These are phyloP conservation scores for Plantago coronopus DNA, from an alignment of 305 asterid genomes.

Conservation along the genomic window DNA sequence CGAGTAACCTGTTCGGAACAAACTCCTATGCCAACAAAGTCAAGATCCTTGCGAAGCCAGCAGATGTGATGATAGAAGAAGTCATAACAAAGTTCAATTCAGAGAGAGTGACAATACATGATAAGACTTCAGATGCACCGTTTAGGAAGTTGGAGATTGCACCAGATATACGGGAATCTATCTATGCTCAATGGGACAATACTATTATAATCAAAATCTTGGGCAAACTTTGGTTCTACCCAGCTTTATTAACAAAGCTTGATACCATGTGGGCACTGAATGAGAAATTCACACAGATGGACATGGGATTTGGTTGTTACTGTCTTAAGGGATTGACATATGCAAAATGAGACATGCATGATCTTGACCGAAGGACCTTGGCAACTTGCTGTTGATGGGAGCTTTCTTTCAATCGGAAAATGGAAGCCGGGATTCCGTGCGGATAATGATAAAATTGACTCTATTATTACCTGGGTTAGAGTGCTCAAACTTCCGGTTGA, in stretches of 20 bases:
- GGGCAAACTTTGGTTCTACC: not conserved
- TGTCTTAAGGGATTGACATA: not conserved
- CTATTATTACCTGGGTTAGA: not conserved
- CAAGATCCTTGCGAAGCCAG: too few relatives aligned
- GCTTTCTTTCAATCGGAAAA: not conserved
- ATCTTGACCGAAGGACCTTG: not conserved
- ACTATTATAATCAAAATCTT: not conserved
- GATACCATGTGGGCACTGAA: not conserved
- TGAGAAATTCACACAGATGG: too few relatives aligned
- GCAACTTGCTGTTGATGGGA: not conserved
- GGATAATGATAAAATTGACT: not conserved
- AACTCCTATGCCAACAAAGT: too few relatives aligned
- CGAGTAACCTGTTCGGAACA: too few relatives aligned
- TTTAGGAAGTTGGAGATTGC: too few relatives aligned
- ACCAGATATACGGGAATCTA: too few relatives aligned
- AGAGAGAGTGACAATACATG: too few relatives aligned
- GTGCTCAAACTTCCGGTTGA: not conserved
- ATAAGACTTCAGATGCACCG: too few relatives aligned
- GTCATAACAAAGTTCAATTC: too few relatives aligned
- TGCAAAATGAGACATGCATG: not conserved
- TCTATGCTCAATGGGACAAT: not conserved
- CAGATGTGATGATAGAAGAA: too few relatives aligned
- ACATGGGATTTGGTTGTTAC: conserved; percentile 5
- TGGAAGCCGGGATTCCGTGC: not conserved
- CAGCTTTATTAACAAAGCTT: not conserved